These are phyloP conservation scores for Entomortierella chlamydospora DNA, from an alignment of 192 early-diverging fungal genomes.

Conservation along the genomic window DNA sequence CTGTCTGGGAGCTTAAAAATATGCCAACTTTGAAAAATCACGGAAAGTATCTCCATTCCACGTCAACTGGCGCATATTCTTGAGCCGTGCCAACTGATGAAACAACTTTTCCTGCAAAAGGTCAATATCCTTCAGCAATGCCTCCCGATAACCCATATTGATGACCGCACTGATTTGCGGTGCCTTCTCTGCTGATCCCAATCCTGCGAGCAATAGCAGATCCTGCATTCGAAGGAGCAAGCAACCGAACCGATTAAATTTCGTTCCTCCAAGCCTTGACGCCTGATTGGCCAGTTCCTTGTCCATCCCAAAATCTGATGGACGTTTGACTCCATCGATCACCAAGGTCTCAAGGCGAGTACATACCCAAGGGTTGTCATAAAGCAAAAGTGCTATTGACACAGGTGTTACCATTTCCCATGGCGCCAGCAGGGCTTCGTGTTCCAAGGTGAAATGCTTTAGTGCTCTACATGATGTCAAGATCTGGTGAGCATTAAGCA, in stretches of 20 bases:
- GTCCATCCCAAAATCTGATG: neutral
- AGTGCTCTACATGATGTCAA: neutral
- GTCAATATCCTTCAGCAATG: neutral
- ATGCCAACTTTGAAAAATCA: neutral
- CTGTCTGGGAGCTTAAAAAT: neutral
- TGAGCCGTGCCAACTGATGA: neutral
- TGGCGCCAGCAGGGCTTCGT: neutral
- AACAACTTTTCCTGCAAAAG: slow-evolving; percentile 9
- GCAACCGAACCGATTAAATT: neutral
- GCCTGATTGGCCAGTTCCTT: neutral
- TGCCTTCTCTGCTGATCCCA: neutral
- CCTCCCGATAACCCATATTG: neutral
- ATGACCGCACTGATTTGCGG: neutral
- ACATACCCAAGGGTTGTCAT: neutral
- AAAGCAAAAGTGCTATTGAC: neutral
- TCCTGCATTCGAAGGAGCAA: neutral
- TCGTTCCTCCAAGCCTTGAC: neutral
- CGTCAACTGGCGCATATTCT: slow-evolving; percentile 7
- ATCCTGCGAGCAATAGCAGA: neutral
- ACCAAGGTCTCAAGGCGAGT: neutral
- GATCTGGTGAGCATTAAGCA: neutral
- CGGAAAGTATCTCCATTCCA: slow-evolving; percentile 6
- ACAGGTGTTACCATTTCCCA: neutral
- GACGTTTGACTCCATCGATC: neutral
- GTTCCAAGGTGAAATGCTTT: neutral